Conservation (phyloP, 2,329 filamentous ascomycete genomes). For the Hysterium pulicare region DNA sequence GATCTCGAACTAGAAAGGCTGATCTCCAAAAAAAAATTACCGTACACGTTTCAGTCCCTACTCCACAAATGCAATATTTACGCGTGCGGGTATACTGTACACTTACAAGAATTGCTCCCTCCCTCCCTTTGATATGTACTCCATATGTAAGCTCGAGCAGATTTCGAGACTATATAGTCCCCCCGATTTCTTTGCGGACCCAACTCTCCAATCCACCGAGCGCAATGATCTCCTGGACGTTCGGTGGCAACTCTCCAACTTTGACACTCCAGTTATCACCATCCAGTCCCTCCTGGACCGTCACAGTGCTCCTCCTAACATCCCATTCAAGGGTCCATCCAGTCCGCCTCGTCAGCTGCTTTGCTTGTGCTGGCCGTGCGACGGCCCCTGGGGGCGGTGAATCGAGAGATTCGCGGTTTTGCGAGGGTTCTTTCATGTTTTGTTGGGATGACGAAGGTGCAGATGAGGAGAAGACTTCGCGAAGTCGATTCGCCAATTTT, state of each 20-base stretch:
- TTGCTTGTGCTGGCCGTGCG: constrained; percentile 44
- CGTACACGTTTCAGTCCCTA: too few species aligned
- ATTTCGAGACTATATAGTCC: constrained; percentile 24
- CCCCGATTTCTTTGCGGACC: constrained; percentile 68
- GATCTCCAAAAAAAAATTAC: too few species aligned
- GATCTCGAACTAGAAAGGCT: too few species aligned
- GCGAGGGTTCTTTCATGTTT: constrained; percentile 50
- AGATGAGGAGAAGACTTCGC: constrained; percentile 54
- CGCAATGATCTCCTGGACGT: constrained; percentile 65
- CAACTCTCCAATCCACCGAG: constrained; percentile 75
- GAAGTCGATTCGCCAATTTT: constrained; percentile 61
- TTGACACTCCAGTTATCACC: constrained; percentile 72
- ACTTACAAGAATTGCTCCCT: too few species aligned
- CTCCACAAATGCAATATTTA: too few species aligned
- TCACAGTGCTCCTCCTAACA: constrained; percentile 66
- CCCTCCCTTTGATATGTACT: too few species aligned
- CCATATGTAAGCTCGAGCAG: too few species aligned
- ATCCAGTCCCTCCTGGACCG: constrained; percentile 65
- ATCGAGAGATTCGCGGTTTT: constrained; percentile 51
- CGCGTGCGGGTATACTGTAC: too few species aligned
- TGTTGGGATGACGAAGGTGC: constrained; percentile 27
- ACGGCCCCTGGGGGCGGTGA: constrained; percentile 40
- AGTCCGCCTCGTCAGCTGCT: constrained; percentile 66
- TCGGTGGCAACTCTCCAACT: constrained; percentile 78
- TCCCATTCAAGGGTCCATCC: constrained; percentile 86